Conservation (phyloP, 2,329 filamentous ascomycete genomes). For the Hirsutella thompsonii region DNA sequence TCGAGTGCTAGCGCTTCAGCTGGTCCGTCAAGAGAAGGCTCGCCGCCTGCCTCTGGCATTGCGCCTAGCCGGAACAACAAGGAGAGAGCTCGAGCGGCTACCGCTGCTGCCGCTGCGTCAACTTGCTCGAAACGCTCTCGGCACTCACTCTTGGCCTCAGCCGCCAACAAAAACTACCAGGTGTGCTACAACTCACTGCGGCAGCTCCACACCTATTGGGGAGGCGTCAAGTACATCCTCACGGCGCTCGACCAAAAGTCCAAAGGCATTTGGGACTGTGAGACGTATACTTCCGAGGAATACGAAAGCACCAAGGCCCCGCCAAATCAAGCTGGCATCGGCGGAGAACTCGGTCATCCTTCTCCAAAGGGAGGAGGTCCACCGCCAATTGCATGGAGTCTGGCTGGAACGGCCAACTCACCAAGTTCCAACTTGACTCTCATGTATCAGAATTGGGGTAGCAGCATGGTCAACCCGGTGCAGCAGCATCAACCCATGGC, state of each 20-base stretch:
- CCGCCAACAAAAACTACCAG: slow-evolving; percentile 78
- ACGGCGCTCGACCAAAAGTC: slow-evolving; percentile 79
- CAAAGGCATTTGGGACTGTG: slow-evolving; percentile 72
- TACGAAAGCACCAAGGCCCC: slow-evolving; percentile 56
- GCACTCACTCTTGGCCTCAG: slow-evolving; percentile 66
- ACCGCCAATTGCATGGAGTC: slow-evolving; percentile 62
- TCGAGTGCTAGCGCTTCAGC: slow-evolving; percentile 57
- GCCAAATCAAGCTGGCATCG: slow-evolving; percentile 19
- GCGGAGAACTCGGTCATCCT: slow-evolving; percentile 29
- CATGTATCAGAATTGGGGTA: slow-evolving; percentile 50
- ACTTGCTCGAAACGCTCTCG: slow-evolving; percentile 34
- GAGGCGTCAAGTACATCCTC: slow-evolving; percentile 74
- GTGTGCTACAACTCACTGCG: slow-evolving; percentile 74
- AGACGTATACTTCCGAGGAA: slow-evolving; percentile 57
- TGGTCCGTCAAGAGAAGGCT: slow-evolving; percentile 42
- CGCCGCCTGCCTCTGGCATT: slow-evolving; percentile 15
- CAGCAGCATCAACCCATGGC: slow-evolving; percentile 1
- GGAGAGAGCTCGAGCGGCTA: slow-evolving; percentile 4
- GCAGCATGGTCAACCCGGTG: slow-evolving; percentile 2
- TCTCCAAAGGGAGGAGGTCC: slow-evolving; percentile 31
- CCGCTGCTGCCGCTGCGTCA: slow-evolving; percentile 7
- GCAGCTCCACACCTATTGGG: slow-evolving; percentile 75
- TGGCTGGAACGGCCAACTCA: slow-evolving; percentile 81
- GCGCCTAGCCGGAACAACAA: slow-evolving; percentile 2
- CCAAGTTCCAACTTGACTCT: slow-evolving; percentile 73